phyloP scores from a whole-genome alignment of 306 rosid species.

The Medicago lupulina region DNA sequence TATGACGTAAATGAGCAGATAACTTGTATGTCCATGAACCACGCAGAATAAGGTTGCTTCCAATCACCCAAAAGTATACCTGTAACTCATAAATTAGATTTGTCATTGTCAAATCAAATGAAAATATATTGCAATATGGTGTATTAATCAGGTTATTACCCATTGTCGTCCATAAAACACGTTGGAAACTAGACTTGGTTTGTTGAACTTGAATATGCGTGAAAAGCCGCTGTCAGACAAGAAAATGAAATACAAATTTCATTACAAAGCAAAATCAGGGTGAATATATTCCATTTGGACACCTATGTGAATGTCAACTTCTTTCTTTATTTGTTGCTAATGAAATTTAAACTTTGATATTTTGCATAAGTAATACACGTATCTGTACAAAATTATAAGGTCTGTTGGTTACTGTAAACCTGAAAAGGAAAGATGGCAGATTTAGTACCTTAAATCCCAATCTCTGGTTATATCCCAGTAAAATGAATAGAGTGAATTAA shows the following conservation, averaged over 20 bases:
- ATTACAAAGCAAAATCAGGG: background rate
- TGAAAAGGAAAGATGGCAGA: conserved; percentile 34
- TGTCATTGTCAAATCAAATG: conserved; percentile 30
- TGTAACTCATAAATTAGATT: conserved; percentile 48
- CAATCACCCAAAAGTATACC: conserved; percentile 86
- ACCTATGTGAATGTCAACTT: conserved; percentile 7
- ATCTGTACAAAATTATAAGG: conserved; percentile 11
- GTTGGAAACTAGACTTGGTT: conserved; percentile 61
- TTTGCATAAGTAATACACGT: background rate
- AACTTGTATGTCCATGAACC: conserved; percentile 95
- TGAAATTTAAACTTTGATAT: background rate
- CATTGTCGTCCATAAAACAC: conserved; percentile 74
- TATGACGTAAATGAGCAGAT: conserved; percentile 96
- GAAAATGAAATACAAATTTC: conserved; percentile 35
- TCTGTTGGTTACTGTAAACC: background rate
- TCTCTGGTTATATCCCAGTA: conserved; percentile 99
- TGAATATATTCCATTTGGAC: conserved; percentile 18
- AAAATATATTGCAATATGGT: background rate
- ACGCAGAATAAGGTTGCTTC: conserved; percentile 86
- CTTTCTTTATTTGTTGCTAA: background rate
- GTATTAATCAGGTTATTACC: conserved; percentile 55
- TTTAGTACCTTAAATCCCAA: conserved; percentile 92
- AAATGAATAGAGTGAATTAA: conserved; percentile 93
- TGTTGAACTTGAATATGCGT: conserved; percentile 86
- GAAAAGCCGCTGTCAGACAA: conserved; percentile 72